phyloP scores from a whole-genome alignment of 495 filamentous ascomycete species.

The Aspergillus bertholletiae region DNA sequence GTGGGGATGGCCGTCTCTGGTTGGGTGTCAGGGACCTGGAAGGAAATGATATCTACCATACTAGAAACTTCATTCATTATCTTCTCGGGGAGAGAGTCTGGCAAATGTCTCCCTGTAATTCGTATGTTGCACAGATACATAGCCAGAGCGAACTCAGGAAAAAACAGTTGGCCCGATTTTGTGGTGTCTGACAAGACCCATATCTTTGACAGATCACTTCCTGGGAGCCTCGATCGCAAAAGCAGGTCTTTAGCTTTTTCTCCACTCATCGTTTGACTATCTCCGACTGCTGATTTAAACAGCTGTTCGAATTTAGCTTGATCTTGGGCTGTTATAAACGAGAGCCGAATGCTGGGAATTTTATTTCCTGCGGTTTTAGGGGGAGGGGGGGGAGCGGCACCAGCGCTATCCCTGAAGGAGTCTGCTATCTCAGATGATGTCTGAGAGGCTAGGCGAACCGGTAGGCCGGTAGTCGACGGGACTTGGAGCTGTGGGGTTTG shows the following conservation, averaged over 20 bases:
- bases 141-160: slow-evolving; percentile 95
- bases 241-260: slow-evolving; percentile 89
- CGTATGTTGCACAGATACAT: slow-evolving; percentile 99
- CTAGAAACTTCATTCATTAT: slow-evolving; percentile 96
- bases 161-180: slow-evolving; percentile 91
- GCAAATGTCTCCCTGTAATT: slow-evolving; percentile 80
- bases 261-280: slow-evolving; percentile 80
- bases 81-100: slow-evolving; percentile 70
- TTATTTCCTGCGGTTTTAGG: slow-evolving; percentile 51
- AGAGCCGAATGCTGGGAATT: slow-evolving; percentile 93
- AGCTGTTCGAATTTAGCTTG: slow-evolving; percentile 98
- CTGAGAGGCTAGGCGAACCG: slow-evolving; percentile 45
- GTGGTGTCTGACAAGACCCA: slow-evolving; percentile 98
- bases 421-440: slow-evolving; percentile 84
- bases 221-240: slow-evolving; percentile 79
- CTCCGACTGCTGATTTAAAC: slow-evolving; percentile 92
- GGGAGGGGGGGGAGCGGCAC: slow-evolving; percentile 48
- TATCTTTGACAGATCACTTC: slow-evolving; percentile 77
- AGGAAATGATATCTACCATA: slow-evolving; percentile 99
- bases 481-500: slow-evolving; percentile 50
- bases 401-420: slow-evolving; percentile 60
- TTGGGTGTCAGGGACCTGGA: slow-evolving; percentile 78
- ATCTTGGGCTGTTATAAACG: slow-evolving; percentile 92
- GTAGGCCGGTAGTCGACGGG: slow-evolving; percentile 33
- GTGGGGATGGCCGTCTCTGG: slow-evolving; percentile 48